Conservation (phyloP, 2,329 filamentous ascomycete genomes). For the Hortaea werneckii region DNA sequence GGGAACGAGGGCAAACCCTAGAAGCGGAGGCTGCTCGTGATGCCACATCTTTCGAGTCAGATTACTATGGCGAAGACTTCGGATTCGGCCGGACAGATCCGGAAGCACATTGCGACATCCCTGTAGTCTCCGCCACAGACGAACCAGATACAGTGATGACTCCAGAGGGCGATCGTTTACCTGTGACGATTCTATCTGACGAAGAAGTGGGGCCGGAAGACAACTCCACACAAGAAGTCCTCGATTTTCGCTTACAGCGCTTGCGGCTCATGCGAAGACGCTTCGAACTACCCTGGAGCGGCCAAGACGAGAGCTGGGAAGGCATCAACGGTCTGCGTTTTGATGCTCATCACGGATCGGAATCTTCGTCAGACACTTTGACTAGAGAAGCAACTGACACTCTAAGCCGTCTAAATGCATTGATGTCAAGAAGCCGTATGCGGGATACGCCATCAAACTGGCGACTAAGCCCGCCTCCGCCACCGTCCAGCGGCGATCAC, state of each 20-base stretch:
- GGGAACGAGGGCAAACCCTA: conserved; percentile 7
- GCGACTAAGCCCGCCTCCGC: conserved; percentile 1
- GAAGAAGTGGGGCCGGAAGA: conserved; percentile 24
- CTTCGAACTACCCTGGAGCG: conserved; percentile 10
- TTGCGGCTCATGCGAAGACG: conserved; percentile 17
- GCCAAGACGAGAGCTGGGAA: conserved; percentile 12
- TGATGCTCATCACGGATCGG: conserved; percentile 2
- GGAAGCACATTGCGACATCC: conserved; percentile 19
- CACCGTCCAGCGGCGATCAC: neutral
- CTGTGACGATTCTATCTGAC: conserved; percentile 19
- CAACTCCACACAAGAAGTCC: conserved; percentile 21
- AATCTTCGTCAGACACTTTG: too few relatives aligned
- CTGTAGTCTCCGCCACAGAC: conserved; percentile 7
- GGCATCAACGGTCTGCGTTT: conserved; percentile 5
- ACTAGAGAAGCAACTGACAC: conserved; percentile 12
- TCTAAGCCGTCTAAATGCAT: conserved; percentile 15
- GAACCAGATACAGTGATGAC: conserved; percentile 6
- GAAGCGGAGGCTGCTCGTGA: conserved; percentile 8
- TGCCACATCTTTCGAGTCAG: neutral
- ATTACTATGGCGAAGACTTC: conserved; percentile 13
- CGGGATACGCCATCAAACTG: conserved; percentile 9
- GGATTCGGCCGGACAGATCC: conserved; percentile 12
- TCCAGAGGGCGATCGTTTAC: conserved; percentile 10
- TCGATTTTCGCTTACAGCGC: conserved; percentile 23
- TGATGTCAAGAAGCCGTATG: conserved; percentile 18